These are phyloP conservation scores for Aspergillus sp. DNA, from an alignment of 2,329 filamentous ascomycete species.

Conservation along the genomic window DNA sequence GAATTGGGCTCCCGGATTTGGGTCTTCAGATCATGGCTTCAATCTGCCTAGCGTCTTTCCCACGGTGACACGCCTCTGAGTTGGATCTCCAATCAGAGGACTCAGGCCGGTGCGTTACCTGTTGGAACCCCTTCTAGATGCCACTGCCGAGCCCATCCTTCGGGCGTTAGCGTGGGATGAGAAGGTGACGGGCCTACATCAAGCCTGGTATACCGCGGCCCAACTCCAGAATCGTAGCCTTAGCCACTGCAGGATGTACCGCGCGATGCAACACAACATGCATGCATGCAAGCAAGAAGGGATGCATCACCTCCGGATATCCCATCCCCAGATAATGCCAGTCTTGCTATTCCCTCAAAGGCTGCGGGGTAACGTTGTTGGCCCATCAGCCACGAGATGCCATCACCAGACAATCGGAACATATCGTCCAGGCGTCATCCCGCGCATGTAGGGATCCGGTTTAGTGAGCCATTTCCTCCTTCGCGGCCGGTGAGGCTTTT, in stretches of 20 bases:
- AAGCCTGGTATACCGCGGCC: background rate
- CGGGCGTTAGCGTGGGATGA: background rate
- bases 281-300: background rate
- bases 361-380: conserved; percentile 11
- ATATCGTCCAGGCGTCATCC: background rate
- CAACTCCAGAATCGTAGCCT: background rate
- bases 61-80: background rate
- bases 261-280: conserved; percentile 10
- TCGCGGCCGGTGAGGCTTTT: conserved; percentile 1
- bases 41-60: background rate
- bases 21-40: background rate
- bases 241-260: background rate
- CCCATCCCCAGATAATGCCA: background rate
- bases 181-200: background rate
- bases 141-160: background rate
- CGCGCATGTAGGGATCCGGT: background rate
- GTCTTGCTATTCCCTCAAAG: background rate
- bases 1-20: background rate
- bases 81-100: background rate
- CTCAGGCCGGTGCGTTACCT: background rate
- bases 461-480: background rate
- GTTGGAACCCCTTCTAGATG: background rate
- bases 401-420: conserved; percentile 17
- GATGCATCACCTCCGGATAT: background rate
- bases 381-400: conserved; percentile 16